These are phyloP conservation scores for Monosporozyma yasuniensis DNA, from an alignment of 805 yeast species.

Conservation along the genomic window DNA sequence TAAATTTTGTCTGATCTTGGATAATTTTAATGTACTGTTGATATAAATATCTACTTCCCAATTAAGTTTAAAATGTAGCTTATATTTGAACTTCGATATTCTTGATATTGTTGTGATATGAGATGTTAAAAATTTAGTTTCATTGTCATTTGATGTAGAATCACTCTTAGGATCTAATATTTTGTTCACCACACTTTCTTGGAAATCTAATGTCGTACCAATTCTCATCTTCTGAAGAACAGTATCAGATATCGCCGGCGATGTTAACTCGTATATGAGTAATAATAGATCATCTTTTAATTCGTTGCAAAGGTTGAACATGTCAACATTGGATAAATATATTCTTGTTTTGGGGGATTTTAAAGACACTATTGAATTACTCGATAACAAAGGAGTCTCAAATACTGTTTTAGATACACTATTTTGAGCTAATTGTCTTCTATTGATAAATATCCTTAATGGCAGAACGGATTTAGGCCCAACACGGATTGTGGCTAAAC, in stretches of 20 bases:
- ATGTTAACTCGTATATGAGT: constrained; percentile 23
- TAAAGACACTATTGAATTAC: constrained; percentile 27
- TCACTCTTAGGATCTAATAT: constrained; percentile 1
- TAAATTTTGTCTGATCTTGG: constrained; percentile 20
- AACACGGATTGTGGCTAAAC: constrained; percentile 20
- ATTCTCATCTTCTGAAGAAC: constrained; percentile 19
- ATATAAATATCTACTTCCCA: constrained; percentile 28
- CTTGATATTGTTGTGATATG: constrained; percentile 21
- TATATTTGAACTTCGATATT: constrained; percentile 19
- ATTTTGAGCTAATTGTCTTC: constrained; percentile 22
- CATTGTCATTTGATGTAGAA: not conserved
- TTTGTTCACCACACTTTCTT: constrained; percentile 10
- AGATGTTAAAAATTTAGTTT: constrained; percentile 1
- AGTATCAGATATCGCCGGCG: constrained; percentile 13
- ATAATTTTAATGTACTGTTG: constrained; percentile 18
- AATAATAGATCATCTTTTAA: constrained; percentile 20
- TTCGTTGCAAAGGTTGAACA: constrained; percentile 20
- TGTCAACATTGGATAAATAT: constrained; percentile 26
- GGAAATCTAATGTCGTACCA: constrained; percentile 20
- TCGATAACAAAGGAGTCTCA: constrained; percentile 29
- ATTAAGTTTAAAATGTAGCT: constrained; percentile 18
- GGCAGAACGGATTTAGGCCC: constrained; percentile 18
- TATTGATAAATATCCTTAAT: constrained; percentile 23
- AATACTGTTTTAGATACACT: constrained; percentile 15
- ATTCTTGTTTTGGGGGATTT: constrained; percentile 24